A percentile compares a stretch with the other conserved stretches of the same genome.
Evolutionary conservation across 352 stramenopile genomes (phyloP).

Genomic region (Thalassiosira pacifica): DNA sequence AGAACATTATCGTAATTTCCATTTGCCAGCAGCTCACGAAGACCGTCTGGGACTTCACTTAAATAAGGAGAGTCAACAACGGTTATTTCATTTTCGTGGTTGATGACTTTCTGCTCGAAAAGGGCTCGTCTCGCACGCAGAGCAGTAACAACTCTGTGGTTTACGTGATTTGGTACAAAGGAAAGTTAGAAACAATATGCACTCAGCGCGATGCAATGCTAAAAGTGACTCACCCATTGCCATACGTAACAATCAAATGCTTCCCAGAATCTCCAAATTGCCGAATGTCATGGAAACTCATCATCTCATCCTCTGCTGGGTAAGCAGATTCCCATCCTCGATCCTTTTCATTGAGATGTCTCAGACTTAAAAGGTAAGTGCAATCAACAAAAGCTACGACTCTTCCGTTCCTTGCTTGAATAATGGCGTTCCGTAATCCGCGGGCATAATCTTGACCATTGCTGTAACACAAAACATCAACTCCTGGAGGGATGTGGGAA

Average conservation of each 20-base stretch:
- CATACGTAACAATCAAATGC: conserved; percentile 85
- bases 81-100: conserved; percentile 69
- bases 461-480: conserved; percentile 88
- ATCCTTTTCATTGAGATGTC: conserved; percentile 85
- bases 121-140: conserved; percentile 69
- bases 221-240: conserved; percentile 64
- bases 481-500: conserved; percentile 82
- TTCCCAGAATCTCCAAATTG: conserved; percentile 59
- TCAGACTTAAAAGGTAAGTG: conserved; percentile 86
- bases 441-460: conserved; percentile 87
- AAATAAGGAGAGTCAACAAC: conserved; percentile 87
- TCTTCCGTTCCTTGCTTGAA: conserved; percentile 78
- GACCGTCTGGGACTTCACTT: conserved; percentile 70
- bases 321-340: conserved; percentile 81
- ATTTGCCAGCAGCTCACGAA: conserved; percentile 53
- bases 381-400: conserved; percentile 87
- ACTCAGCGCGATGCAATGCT: not conserved
- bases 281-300: conserved; percentile 77
- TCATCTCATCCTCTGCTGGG: conserved; percentile 64
- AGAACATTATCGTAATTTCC: conserved; percentile 73
- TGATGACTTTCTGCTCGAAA: conserved; percentile 52
- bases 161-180: not conserved
- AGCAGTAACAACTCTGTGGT: conserved; percentile 75
- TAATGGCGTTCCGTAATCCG: conserved; percentile 85
- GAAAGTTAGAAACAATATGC: not conserved